A percentile compares a stretch with the other conserved stretches of the same genome.
Evolutionary conservation across 1,284 basidiomycete genomes (phyloP).

Genomic region (Vanrija sp.): DNA sequence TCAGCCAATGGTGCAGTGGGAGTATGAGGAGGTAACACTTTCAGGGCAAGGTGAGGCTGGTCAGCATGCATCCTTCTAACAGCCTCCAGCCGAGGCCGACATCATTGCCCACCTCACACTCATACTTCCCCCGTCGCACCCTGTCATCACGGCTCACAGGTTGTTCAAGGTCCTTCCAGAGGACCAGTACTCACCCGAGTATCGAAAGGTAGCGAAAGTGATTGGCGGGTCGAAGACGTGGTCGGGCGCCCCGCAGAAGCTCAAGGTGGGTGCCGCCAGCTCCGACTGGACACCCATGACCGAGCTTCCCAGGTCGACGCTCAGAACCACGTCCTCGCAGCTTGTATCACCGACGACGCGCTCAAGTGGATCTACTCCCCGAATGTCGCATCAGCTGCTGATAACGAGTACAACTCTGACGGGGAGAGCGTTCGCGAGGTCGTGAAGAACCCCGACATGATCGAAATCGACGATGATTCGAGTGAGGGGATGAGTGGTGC

Average conservation of each 20-base stretch:
- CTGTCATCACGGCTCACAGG: conserved; percentile 18
- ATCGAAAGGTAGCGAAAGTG: conserved; percentile 17
- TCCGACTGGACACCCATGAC: neutral
- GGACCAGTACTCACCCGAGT: conserved; percentile 24
- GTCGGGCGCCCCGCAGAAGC: conserved; percentile 19
- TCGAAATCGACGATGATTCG: neutral
- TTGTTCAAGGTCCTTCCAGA: conserved; percentile 14
- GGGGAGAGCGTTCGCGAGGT: neutral
- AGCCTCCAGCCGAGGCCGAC: neutral
- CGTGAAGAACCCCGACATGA: neutral
- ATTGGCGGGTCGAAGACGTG: conserved; percentile 29
- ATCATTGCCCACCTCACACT: conserved; percentile 27
- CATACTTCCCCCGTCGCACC: conserved; percentile 31
- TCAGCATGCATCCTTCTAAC: no score
- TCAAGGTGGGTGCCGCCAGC: conserved; percentile 25
- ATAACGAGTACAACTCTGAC: conserved; percentile 1
- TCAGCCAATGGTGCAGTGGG: conserved; percentile 36
- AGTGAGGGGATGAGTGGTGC: neutral
- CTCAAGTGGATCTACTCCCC: conserved; percentile 29
- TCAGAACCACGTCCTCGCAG: conserved; percentile 25
- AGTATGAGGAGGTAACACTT: conserved; percentile 16
- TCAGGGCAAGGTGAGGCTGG: neutral
- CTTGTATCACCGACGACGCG: conserved; percentile 24
- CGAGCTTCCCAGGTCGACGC: conserved; percentile 28
- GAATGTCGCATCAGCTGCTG: conserved; percentile 2